A percentile compares a stretch with the other conserved stretches of the same genome.
These are phyloP conservation scores for Elaeis guineensis DNA, from an alignment of 176 grass and related monocot genomes.

Conservation along the genomic window DNA sequence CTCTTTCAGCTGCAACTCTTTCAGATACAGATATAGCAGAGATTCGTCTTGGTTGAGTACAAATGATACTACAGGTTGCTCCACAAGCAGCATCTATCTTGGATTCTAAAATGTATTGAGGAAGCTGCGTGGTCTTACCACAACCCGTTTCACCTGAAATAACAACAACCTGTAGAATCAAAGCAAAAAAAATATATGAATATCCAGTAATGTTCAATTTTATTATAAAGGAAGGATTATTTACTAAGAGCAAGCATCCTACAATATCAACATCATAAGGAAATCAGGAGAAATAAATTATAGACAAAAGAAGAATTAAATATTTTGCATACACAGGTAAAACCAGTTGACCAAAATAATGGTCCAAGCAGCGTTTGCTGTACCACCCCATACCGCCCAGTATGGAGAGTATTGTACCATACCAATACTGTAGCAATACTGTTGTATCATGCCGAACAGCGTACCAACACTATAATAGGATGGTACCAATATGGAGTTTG, in stretches of 20 bases:
- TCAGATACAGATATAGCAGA: conserved; percentile 97
- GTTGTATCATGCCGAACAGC: too few species aligned
- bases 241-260: too few species aligned
- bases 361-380: too few species aligned
- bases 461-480: too few species aligned
- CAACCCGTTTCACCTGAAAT: conserved; percentile 97
- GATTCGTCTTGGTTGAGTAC: conserved; percentile 92
- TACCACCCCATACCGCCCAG: too few species aligned
- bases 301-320: conserved; percentile 9
- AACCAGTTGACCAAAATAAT: too few species aligned
- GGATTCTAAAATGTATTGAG: conserved; percentile 97
- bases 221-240: too few species aligned
- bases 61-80: conserved; percentile 86
- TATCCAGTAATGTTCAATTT: neutral
- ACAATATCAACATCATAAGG: too few species aligned
- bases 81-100: conserved; percentile 84
- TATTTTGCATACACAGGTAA: neutral
- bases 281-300: neutral
- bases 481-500: too few species aligned
- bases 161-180: conserved; percentile 69
- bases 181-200: conserved; percentile 12
- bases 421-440: too few species aligned
- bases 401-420: too few species aligned
- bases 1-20: conserved; percentile 97
- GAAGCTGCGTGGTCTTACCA: conserved; percentile 94